Base-by-base conservation (phyloP, 177 flowering plant genomes). In the Vitis hybrid region DNA sequence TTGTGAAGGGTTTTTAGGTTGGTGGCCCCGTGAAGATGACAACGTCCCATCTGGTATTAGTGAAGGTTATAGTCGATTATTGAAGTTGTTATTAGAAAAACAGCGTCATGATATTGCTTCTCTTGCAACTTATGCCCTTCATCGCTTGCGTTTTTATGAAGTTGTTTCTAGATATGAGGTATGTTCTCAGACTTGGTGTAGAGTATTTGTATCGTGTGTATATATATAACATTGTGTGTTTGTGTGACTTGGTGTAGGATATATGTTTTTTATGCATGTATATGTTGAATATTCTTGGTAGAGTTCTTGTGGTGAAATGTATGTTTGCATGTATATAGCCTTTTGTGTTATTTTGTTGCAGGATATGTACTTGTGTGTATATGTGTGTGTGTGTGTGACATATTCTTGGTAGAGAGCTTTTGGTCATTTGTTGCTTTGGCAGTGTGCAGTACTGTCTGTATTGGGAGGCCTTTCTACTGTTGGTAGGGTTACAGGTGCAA, bases 21-120 rank as follows among this genome's bases (percentile, higher is more conserved):
- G 99, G 99, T 96, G 98, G 97, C 97, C 97, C 64, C 94, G 97
- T 70, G 91, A 92, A 78, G 94, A 88, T 76, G 95, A 85, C 70
- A 80, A 60, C 56, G 81, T 92, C 18, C 99, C 97, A 29, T 66
- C 86, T 70, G 85, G 90, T 62, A 59, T 31, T 57, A 96, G 99
- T 83, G 92, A 90, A 64, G 89, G 97, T 62, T 96, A 96, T 77
- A 83, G 80, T 69, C 83, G 84, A 16, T 72, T 96, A 77, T 77
- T 96, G 84, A 93, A 88, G 77, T 74, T 96, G 70, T 70, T 96
- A 72, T 66, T 93, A 81, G 81, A 82, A 70, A 84, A 87, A 74
- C 98, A 87, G 70, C 78, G 90, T 8, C 98, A 96, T 82, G 97
- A 86, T 82, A 78, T 96, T 80, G 95, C 97, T 67, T 89, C 94